Conservation (phyloP, 495 filamentous ascomycete genomes). For the Aspergillus panamensis region DNA sequence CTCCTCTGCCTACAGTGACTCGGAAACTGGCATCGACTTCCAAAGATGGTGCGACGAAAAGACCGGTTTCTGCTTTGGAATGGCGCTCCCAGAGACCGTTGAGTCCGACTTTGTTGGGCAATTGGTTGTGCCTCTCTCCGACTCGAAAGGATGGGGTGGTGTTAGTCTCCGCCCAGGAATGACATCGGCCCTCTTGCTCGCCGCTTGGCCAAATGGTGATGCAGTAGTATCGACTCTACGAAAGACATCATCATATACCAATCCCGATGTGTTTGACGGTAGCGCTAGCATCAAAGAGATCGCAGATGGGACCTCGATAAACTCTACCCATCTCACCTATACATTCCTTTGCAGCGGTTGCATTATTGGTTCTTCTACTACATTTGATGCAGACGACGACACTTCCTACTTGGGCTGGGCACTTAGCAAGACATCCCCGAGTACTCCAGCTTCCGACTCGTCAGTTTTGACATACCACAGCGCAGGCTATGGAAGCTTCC, state of each 20-base stretch:
- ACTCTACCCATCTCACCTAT: conserved; percentile 35
- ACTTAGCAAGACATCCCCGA: conserved; percentile 21
- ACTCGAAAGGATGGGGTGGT: conserved; percentile 30
- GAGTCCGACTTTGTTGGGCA: conserved; percentile 39
- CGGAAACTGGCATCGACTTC: conserved; percentile 35
- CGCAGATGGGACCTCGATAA: conserved; percentile 32
- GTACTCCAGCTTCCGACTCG: conserved; percentile 15
- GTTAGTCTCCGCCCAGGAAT: conserved; percentile 32
- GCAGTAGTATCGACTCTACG: conserved; percentile 33
- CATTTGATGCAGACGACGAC: conserved; percentile 17
- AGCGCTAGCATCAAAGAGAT: conserved; percentile 29
- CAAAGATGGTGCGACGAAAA: conserved; percentile 28
- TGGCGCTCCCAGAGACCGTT: conserved; percentile 33
- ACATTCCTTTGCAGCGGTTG: conserved; percentile 39
- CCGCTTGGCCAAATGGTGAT: conserved; percentile 36
- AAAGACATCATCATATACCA: conserved; percentile 28
- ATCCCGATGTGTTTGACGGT: conserved; percentile 17
- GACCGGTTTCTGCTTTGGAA: conserved; percentile 33
- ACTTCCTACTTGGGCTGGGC: conserved; percentile 30
- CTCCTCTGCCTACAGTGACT: conserved; percentile 32
- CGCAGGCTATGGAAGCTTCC: conserved; percentile 33
- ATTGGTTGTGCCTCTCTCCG: conserved; percentile 24
- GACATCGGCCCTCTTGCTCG: conserved; percentile 35
- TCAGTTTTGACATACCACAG: conserved; percentile 30
- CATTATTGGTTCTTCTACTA: conserved; percentile 21